These are phyloP conservation scores for Scenedesmus sp. DNA, from an alignment of 163 green algal genomes.

Conservation along the genomic window DNA sequence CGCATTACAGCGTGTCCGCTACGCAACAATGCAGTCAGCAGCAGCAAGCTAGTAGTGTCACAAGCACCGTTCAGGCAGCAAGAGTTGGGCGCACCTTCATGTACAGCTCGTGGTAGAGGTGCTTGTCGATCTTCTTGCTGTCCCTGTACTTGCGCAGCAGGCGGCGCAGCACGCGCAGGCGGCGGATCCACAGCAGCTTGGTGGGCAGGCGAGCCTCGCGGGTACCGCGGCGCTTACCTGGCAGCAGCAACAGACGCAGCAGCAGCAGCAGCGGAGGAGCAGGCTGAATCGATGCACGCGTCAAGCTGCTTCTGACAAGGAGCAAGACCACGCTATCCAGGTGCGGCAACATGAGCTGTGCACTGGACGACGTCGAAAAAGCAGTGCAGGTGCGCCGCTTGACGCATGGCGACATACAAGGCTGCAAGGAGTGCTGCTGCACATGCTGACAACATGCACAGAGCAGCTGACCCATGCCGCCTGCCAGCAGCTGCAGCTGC, in stretches of 20 bases:
- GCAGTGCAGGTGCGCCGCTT: background rate
- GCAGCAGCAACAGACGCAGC: background rate
- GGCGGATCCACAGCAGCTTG: slow-evolving; percentile 99
- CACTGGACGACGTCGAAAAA: too few relatives aligned
- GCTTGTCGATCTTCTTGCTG: slow-evolving; percentile 99
- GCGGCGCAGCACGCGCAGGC: slow-evolving; percentile 97
- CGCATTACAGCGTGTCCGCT: background rate
- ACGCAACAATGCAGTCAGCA: too few relatives aligned
- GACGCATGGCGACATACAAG: background rate
- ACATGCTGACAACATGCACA: background rate
- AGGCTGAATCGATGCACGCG: background rate
- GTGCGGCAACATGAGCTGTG: too few relatives aligned
- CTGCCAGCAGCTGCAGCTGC: background rate
- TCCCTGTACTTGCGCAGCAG: slow-evolving; percentile 99
- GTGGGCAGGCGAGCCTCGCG: slow-evolving; percentile 98
- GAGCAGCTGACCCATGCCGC: background rate
- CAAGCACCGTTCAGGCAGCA: background rate
- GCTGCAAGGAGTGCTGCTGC: background rate
- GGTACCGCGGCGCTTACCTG: slow-evolving; percentile 98
- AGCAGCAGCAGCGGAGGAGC: background rate
- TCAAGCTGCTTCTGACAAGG: too few relatives aligned
- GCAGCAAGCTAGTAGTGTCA: background rate
- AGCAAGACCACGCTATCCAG: too few relatives aligned
- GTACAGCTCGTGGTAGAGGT: slow-evolving; percentile 99
- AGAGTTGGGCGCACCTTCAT: slow-evolving; percentile 82